phyloP scores from a whole-genome alignment of 208 protist species.

The Crithidia thermophila region DNA sequence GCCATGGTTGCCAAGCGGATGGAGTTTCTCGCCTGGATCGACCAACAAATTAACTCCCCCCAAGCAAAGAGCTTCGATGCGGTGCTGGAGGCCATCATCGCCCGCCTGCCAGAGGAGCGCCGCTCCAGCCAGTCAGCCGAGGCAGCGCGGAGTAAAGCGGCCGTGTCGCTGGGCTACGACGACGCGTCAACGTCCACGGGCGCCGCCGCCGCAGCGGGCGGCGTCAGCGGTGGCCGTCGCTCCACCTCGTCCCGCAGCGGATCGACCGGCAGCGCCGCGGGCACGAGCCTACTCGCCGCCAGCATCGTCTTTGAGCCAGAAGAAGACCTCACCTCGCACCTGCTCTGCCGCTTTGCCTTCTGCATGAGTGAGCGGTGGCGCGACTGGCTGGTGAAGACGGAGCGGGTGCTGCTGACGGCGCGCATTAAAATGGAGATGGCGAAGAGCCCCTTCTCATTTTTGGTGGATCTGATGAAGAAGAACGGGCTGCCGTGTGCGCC shows the following conservation, averaged over 20 bases:
- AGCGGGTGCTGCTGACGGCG: slow-evolving; percentile 85
- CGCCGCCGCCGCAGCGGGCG: background rate
- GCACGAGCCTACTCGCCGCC: background rate
- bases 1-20: slow-evolving; percentile 87
- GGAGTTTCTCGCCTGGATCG: slow-evolving; percentile 88
- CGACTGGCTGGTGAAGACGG: slow-evolving; percentile 81
- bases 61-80: slow-evolving; percentile 53
- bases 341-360: slow-evolving; percentile 86
- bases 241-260: slow-evolving; percentile 43
- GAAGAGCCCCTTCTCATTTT: slow-evolving; percentile 66
- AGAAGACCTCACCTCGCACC: slow-evolving; percentile 84
- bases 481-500: slow-evolving; percentile 76
- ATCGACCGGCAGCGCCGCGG: slow-evolving; percentile 19
- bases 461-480: slow-evolving; percentile 69
- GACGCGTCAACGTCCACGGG: too few relatives aligned
- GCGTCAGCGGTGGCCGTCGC: slow-evolving; percentile 22
- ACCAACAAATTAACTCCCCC: slow-evolving; percentile 75
- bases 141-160: slow-evolving; percentile 12
- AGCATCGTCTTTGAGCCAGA: slow-evolving; percentile 71
- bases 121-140: slow-evolving; percentile 33
- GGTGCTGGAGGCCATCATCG: slow-evolving; percentile 70
- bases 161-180: slow-evolving; percentile 31
- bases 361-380: slow-evolving; percentile 92
- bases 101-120: slow-evolving; percentile 67
- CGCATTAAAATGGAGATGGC: slow-evolving; percentile 70